Evolutionary conservation across 2,329 filamentous ascomycete genomes (phyloP), one percentile per base, ranked within the genome.

Genomic region (Chalara sp.): DNA sequence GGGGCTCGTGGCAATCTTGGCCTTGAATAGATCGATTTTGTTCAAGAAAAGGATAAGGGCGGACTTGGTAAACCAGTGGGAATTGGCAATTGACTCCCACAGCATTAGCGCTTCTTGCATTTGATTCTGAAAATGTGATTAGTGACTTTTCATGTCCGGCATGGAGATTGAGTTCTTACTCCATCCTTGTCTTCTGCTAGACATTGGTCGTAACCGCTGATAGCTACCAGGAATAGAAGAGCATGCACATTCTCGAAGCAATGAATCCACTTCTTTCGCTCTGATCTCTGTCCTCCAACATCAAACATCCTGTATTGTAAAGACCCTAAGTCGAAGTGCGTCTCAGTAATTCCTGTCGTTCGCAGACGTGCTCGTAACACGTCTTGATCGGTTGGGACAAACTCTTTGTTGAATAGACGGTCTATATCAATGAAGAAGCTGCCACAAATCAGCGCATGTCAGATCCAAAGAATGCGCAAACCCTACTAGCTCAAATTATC

Each of bases 181-280:
- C 91, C 91, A 67, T 95, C 93, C 70, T 95, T 91, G 68, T 97
- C 92, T 72, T 97, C 92, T 4, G 96, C 89, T 46, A 97, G 74
- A 63, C 91, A 95, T 69, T 97, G 93, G 66, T 97, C 92, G 68
- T 96, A 97, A 53, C 92, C 92, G 57, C 90, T 96, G 61, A 97
- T 91, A 45, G 92, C 91, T 48, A 96, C 92, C 59, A 97, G 79
- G 72, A 97, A 97, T 40, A 97, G 76, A 49, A 97, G 76, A 60
- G 89, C 91, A 64, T 93, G 90, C 30, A 88, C 85, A 56, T 86
- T 86, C 64, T 88, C 84, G 61, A 88, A 88, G 61, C 85, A 86
- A 63, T 88, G 84, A 51, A 88, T 87, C 84, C 84, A 88, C 69
- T 88, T 88, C 73, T 87, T 88, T 54, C 84, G 79, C 68, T 88